Base-by-base conservation (phyloP, 495 filamentous ascomycete species). In the Ascodesmis nigricans region DNA sequence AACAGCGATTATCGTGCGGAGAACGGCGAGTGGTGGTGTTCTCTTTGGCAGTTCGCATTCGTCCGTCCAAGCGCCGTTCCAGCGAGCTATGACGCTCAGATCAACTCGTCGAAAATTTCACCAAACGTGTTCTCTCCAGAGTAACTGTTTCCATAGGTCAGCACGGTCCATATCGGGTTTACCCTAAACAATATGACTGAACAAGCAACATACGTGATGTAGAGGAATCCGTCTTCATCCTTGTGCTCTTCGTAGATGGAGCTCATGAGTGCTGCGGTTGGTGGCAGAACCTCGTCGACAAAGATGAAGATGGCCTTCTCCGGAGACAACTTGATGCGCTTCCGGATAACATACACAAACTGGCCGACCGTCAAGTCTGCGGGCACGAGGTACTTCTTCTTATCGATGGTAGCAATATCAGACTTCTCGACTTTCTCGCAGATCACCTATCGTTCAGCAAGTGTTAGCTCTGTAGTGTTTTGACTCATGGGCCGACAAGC, bases 261-360 rank as follows among this genome's bases (percentile, higher is more conserved):
- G 67, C 79, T 91, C 87, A 99, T 99, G 28, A 99, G 71, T 29
- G 87, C 87, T 29, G 87, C 87, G 2, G 87, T 95, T 0, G 87
- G 87, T 22, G 87, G 87, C 18, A 99, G 69, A 22, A 95, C 84
- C 66, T 93, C 87, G 53, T 95, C 87, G 44, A 99, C 87, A 62
- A 95, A 99, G 68, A 99, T 99, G 68, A 99, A 99, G 65, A 99
- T 99, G 45, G 87, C 87, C 67, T 99, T 99, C 65, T 99, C 87
- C 5, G 87, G 87, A 7, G 82, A 92, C 34, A 99, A 67, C 78
- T 99, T 99, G 65, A 99, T 99, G 46, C 87, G 76, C 67, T 99
- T 99, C 56, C 87, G 81, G 60, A 99, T 99, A 31, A 99, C 87
- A 57, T 99, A 99, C 62, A 99, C 87, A 56, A 99, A 99, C 73